phyloP scores from a whole-genome alignment of 2,329 filamentous ascomycete species.

The Leptosphaerulina australis region DNA sequence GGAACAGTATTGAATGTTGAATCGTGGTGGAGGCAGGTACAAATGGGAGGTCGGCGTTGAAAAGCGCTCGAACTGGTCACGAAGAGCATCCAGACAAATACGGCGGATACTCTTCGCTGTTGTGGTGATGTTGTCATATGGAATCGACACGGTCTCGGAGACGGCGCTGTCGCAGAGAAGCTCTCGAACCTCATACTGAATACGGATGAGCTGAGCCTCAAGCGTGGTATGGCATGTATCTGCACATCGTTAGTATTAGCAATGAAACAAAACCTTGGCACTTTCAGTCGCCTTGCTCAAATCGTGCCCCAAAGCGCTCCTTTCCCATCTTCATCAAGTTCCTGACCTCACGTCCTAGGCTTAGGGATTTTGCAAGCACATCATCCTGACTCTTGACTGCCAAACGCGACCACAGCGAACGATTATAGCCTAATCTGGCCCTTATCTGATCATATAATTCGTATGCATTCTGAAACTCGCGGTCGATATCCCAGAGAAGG shows the following conservation, averaged over 20 bases:
- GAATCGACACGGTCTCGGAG: conserved; percentile 26
- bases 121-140: conserved; percentile 38
- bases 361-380: conserved; percentile 34
- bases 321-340: conserved; percentile 37
- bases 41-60: conserved; percentile 25
- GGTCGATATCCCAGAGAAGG: conserved; percentile 46
- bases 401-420: conserved; percentile 37
- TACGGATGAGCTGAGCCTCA: conserved; percentile 39
- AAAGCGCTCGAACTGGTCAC: conserved; percentile 38
- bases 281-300: conserved; percentile 44
- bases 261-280: background rate
- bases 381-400: conserved; percentile 34
- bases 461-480: conserved; percentile 42
- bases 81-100: conserved; percentile 38
- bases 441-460: conserved; percentile 44
- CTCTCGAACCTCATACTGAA: conserved; percentile 43
- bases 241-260: conserved; percentile 26
- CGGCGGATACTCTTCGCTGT: conserved; percentile 43
- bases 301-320: conserved; percentile 35
- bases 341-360: conserved; percentile 35
- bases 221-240: conserved; percentile 41
- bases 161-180: conserved; percentile 39
- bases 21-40: conserved; percentile 42
- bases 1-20: conserved; percentile 43
- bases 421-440: conserved; percentile 26